Evolutionary conservation across 768 basidiomycete species (phyloP).

Genomic region (Boletus reticuloceps): DNA sequence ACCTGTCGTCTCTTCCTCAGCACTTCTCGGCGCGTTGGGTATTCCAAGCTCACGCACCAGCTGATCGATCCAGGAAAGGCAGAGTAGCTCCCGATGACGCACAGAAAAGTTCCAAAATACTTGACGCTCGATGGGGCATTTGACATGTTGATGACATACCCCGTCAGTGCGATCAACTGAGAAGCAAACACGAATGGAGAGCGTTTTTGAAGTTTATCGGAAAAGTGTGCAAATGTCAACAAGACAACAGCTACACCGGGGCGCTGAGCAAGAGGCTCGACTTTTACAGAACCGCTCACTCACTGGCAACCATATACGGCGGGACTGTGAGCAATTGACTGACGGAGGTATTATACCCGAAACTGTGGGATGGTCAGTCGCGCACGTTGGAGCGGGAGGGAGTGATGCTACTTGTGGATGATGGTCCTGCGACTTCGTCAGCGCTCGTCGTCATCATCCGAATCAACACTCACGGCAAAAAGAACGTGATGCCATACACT

Average conservation of each 20-base stretch:
- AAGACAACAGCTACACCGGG: not conserved
- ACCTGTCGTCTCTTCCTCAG: not conserved
- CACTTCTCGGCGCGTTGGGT: too few species aligned
- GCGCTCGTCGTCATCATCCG: not conserved
- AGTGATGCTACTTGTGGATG: not conserved
- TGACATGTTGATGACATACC: slow-evolving; percentile 2
- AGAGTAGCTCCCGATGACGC: not conserved
- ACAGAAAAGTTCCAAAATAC: slow-evolving; percentile 3
- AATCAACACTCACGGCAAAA: not conserved
- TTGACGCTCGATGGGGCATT: not conserved
- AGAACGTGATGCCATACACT: slow-evolving; percentile 3
- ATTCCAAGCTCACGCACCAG: not conserved
- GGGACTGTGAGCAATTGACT: slow-evolving; percentile 1
- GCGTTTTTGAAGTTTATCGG: not conserved
- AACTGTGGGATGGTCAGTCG: not conserved
- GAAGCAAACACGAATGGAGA: not conserved
- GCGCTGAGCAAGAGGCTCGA: not conserved
- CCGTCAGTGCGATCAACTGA: not conserved
- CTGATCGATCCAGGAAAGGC: not conserved
- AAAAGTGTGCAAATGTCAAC: not conserved
- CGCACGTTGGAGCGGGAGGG: too few species aligned
- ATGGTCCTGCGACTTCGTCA: slow-evolving; percentile 1
- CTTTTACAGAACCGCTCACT: not conserved
- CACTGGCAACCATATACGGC: not conserved
- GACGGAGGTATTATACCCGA: not conserved